Percentiles rank a stretch among this genome's conserved stretches.
These are phyloP conservation scores for Vitis amurensis DNA, from an alignment of 164 flowering plant genomes.

Conservation along the genomic window DNA sequence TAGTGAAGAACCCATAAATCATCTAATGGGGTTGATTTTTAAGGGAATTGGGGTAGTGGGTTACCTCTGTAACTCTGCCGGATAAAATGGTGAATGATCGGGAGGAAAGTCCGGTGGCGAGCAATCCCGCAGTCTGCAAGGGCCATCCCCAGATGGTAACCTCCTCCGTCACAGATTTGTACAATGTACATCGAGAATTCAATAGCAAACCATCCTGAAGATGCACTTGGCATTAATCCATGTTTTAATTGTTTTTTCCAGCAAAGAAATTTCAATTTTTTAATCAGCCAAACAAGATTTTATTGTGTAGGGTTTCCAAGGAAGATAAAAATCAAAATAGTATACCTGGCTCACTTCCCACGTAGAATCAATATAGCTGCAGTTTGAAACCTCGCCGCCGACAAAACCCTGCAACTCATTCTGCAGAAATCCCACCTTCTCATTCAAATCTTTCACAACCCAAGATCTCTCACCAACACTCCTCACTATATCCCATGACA, in stretches of 20 bases:
- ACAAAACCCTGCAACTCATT: slow-evolving; percentile 33
- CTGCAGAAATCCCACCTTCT: slow-evolving; percentile 42
- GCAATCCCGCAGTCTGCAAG: slow-evolving; percentile 76
- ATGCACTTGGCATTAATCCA: not conserved
- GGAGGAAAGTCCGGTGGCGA: slow-evolving; percentile 52
- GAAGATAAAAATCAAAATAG: not conserved
- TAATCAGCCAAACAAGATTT: not conserved
- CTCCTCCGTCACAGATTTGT: slow-evolving; percentile 61
- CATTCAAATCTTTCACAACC: slow-evolving; percentile 38
- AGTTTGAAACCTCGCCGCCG: slow-evolving; percentile 38
- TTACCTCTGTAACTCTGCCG: slow-evolving; percentile 81
- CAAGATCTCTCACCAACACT: slow-evolving; percentile 35
- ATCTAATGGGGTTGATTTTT: not conserved
- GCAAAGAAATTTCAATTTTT: not conserved
- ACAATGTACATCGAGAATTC: slow-evolving; percentile 52
- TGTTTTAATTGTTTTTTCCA: not conserved
- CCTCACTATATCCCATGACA: slow-evolving; percentile 45
- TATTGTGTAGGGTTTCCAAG: too few relatives aligned
- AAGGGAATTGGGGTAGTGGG: not conserved
- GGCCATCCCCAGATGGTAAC: slow-evolving; percentile 96
- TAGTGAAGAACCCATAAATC: not conserved
- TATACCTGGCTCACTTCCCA: slow-evolving; percentile 74
- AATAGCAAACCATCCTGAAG: slow-evolving; percentile 61
- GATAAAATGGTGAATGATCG: slow-evolving; percentile 61
- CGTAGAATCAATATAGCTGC: slow-evolving; percentile 39